Evolutionary conservation across 1,284 basidiomycete genomes (phyloP), one percentile per base, ranked within the genome.

Genomic region (Heterobasidion occidentale): DNA sequence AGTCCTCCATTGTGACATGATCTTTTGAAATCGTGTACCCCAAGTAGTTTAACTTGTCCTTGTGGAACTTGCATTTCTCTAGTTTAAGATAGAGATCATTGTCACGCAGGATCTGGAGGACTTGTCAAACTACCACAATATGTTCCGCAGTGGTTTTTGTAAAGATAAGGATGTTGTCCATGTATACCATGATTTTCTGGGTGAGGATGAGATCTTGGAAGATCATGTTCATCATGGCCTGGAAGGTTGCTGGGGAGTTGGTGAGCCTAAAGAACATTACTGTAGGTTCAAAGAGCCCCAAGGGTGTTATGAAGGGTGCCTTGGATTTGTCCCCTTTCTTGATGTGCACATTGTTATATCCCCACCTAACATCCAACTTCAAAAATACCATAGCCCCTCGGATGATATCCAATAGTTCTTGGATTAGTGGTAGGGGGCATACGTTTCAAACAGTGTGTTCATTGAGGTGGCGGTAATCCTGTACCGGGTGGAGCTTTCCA

Each of bases 31-130:
- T 58, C 33, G 74, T 62, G 42, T 72, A 62, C 0, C 77, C 75
- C 0, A 80, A 62, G 59, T 72, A 80, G 11, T 74, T 67, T 0
- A 71, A 61, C 20, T 64, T n/a, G 0, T 11, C 1, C 1, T 54
- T 14, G 3, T 68, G 54, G 59, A 78, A 78, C 0, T 62, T 51
- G 51, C 75, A 78, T 52, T 79, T 78, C 49, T 70, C 65, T 0
- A 64, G 57, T 54, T 77, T 75, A 1, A 19, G 19, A 2, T 19
- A 19, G 19, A 19, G 19, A 19, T 19, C 2, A 2, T 19, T 19
- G 19, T 19, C 19, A 19, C 2, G 19, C 19, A 19, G 2, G 19
- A 19, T 19, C 2, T 19, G 19, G 19, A 19, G 19, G 19, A 19
- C 19, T 2, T 19, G 19, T 2, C 2, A 1, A 2, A 19, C 19